These are phyloP conservation scores for Heliamphora pulchella DNA, from an alignment of 179 eudicot genomes.

Conservation along the genomic window DNA sequence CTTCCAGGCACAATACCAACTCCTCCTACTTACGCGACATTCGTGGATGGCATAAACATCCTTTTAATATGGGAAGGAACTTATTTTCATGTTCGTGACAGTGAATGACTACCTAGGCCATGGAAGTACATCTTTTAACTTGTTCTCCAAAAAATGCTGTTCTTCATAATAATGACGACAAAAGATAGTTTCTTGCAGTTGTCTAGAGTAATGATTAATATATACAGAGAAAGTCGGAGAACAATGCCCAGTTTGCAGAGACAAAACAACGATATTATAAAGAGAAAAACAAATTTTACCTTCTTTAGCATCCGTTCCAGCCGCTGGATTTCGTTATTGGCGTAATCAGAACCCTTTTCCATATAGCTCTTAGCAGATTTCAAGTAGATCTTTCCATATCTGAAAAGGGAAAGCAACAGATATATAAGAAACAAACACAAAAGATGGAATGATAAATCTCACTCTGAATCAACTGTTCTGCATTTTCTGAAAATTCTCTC, in stretches of 20 bases:
- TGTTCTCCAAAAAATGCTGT: not conserved
- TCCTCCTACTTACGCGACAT: too few species aligned
- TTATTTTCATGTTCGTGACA: not conserved
- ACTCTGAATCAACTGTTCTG: not conserved
- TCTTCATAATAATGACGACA: not conserved
- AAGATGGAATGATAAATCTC: not conserved
- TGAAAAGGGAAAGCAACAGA: constrained; percentile 23
- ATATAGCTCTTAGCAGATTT: constrained; percentile 78
- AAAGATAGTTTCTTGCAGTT: not conserved
- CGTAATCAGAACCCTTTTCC: constrained; percentile 87
- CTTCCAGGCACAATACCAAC: too few species aligned
- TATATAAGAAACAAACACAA: not conserved
- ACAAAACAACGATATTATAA: not conserved
- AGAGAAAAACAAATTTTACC: constrained; percentile 39
- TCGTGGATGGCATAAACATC: not conserved
- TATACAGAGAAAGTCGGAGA: not conserved
- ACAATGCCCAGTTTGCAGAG: not conserved
- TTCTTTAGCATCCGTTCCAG: constrained; percentile 82
- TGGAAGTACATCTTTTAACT: not conserved
- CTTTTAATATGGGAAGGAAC: not conserved
- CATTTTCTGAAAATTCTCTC: not conserved
- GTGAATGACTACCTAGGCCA: not conserved
- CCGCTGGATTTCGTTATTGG: constrained; percentile 73
- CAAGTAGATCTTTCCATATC: constrained; percentile 83
- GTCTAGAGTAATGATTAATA: not conserved